Conservation (phyloP, 169 alveolate genomes). For the Eimeria maxima region DNA sequence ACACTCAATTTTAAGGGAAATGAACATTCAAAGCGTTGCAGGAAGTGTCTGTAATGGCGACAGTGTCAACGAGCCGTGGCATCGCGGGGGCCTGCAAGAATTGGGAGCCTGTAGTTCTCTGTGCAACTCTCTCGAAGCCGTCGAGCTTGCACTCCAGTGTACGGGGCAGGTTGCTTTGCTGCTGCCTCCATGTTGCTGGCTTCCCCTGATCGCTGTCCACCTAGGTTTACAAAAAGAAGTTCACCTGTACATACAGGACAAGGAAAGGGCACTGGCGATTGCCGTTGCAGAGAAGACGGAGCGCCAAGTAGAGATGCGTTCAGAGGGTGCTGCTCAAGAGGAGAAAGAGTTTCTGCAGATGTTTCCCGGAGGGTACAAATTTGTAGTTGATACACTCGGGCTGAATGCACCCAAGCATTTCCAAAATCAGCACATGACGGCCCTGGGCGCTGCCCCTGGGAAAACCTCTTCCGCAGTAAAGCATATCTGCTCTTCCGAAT, state of each 20-base stretch:
- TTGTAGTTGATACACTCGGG: constrained; percentile 37
- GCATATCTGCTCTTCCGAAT: constrained; percentile 42
- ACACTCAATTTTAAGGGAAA: constrained; percentile 59
- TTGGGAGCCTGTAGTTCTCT: constrained; percentile 71
- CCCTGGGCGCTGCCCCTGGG: not conserved
- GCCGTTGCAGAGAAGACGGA: not conserved
- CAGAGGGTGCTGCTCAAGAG: not conserved
- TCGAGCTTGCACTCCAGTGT: constrained; percentile 65
- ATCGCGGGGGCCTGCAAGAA: constrained; percentile 72
- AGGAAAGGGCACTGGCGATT: not conserved
- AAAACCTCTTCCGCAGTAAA: not conserved
- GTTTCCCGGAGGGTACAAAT: constrained; percentile 42
- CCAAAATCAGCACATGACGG: not conserved
- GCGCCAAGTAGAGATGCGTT: not conserved
- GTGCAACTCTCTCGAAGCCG: constrained; percentile 57
- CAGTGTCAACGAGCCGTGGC: constrained; percentile 41
- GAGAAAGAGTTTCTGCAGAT: constrained; percentile 1
- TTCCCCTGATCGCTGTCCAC: constrained; percentile 57
- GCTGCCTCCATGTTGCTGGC: constrained; percentile 62
- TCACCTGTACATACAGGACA: constrained; percentile 13
- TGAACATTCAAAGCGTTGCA: not conserved
- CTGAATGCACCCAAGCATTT: not conserved
- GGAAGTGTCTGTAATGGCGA: not conserved
- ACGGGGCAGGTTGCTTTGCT: constrained; percentile 57
- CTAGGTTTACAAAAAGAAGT: constrained; percentile 60